A percentile compares a stretch with the other conserved stretches of the same genome.
Conservation (phyloP, 306 rosid species). For the peach (Prunus persica) region Prunus_persica_NCBIv2 NC_034010.1:29934001-29934500, state of each 20-base stretch:
- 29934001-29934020: constrained; percentile 94
- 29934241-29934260: constrained; percentile 99
- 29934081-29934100: constrained; percentile 96
- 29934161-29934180: constrained; percentile 11
- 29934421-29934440: background rate
- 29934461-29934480: constrained; percentile 6
- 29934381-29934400: too few relatives aligned
- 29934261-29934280: constrained; percentile 83
- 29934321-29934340: constrained; percentile 45
- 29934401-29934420: too few relatives aligned
- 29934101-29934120: constrained; percentile 73
- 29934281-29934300: constrained; percentile 91
- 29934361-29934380: background rate
- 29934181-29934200: constrained; percentile 8
- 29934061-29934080: constrained; percentile 96
- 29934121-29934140: constrained; percentile 3
- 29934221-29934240: constrained; percentile 93
- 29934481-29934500: constrained; percentile 98
- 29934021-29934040: constrained; percentile 95
- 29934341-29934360: background rate
- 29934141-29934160: background rate
- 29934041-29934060: constrained; percentile 97
- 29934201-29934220: constrained; percentile 6
- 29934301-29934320: constrained; percentile 90
- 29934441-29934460: background rate